Evolutionary conservation across 163 green algal genomes (phyloP).

Genomic region (Prototheca wickerhamii): DNA sequence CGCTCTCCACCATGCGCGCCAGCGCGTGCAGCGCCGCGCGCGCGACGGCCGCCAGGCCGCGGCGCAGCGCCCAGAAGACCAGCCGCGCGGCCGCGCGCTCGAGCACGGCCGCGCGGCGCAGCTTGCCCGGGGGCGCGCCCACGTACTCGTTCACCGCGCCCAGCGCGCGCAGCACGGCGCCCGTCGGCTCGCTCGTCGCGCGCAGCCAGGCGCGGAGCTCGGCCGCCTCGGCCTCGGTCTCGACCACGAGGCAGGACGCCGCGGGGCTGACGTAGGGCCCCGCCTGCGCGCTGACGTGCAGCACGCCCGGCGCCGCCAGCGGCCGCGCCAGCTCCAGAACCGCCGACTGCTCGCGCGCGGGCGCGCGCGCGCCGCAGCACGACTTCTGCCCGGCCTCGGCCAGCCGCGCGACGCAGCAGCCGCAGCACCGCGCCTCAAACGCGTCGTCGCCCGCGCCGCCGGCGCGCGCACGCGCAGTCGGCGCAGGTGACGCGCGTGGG

Average conservation of each 20-base stretch:
- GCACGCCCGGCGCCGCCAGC: conserved; percentile 11
- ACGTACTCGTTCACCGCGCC: conserved; percentile 19
- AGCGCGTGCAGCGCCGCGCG: conserved; percentile 13
- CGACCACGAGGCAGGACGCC: conserved; percentile 2
- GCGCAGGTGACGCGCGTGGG: conserved; percentile 1
- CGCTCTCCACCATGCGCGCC: not conserved
- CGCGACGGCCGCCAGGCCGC: conserved; percentile 10
- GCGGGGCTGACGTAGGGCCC: conserved; percentile 8
- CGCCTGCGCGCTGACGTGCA: conserved; percentile 12
- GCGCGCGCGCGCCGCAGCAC: not conserved
- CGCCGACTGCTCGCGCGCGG: no score
- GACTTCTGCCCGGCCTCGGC: not conserved
- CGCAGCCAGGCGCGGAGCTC: conserved; percentile 4
- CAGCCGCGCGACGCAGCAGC: conserved; percentile 19
- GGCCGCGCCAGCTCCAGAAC: no score
- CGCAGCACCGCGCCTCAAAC: conserved; percentile 20
- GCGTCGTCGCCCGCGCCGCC: not conserved
- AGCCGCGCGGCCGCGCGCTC: conserved; percentile 16
- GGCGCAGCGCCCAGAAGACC: conserved; percentile 10
- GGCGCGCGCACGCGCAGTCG: conserved; percentile 16
- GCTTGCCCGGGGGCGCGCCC: conserved; percentile 9
- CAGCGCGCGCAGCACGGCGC: conserved; percentile 2
- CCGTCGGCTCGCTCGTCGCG: not conserved
- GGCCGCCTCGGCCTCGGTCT: conserved; percentile 3
- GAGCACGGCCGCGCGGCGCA: conserved; percentile 12